These are phyloP conservation scores for Penicillium subrubescens DNA, from an alignment of 495 filamentous ascomycete species.

Conservation along the genomic window DNA sequence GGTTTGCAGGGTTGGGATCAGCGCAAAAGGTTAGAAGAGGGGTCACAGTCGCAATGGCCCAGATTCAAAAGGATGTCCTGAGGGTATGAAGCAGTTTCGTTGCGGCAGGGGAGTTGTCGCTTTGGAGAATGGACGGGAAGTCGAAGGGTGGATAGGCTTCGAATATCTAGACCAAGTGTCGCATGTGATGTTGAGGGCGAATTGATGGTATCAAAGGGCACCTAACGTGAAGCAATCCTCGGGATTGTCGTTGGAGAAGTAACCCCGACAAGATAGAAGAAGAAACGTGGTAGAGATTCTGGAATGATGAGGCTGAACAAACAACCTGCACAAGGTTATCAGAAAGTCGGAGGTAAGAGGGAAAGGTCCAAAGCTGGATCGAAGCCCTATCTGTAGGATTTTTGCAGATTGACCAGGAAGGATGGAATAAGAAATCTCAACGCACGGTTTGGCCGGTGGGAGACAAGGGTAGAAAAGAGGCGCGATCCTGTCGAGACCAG, in stretches of 20 bases:
- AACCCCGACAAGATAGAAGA: background rate
- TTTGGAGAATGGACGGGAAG: background rate
- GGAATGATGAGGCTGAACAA: background rate
- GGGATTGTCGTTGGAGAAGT: background rate
- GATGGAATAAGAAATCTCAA: background rate
- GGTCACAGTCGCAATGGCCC: background rate
- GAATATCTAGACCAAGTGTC: background rate
- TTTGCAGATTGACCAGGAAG: background rate
- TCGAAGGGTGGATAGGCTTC: background rate
- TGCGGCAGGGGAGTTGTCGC: conserved; percentile 2
- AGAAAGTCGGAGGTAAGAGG: background rate
- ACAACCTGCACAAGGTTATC: background rate
- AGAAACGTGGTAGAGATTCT: background rate
- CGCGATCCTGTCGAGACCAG: background rate
- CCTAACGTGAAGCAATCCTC: background rate
- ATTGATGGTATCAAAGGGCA: background rate
- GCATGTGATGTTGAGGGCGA: background rate
- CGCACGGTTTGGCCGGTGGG: conserved; percentile 4
- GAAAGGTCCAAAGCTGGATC: background rate
- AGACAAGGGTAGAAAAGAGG: background rate
- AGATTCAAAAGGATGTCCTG: background rate
- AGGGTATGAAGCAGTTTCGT: background rate
- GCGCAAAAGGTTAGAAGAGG: background rate
- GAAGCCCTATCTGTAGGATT: background rate
- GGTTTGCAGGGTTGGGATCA: background rate